These are phyloP conservation scores for Ustilago loliicola DNA, from an alignment of 1,284 basidiomycete species.

Conservation along the genomic window DNA sequence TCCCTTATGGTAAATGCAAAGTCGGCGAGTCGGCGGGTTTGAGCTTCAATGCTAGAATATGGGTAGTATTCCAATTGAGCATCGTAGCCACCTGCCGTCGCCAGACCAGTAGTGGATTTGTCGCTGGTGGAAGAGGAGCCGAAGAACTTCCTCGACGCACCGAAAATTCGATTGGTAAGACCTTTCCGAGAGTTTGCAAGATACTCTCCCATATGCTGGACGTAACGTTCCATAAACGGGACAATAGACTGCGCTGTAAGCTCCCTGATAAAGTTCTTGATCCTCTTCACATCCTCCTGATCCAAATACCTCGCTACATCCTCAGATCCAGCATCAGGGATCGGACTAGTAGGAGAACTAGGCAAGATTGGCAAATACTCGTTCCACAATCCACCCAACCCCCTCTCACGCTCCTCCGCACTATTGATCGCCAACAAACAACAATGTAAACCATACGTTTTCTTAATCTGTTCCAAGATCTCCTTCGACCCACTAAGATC, in stretches of 20 bases:
- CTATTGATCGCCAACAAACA: slow-evolving; percentile 67
- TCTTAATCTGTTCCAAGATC: slow-evolving; percentile 63
- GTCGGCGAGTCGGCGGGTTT: slow-evolving; percentile 83
- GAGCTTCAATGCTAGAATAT: slow-evolving; percentile 71
- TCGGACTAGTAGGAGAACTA: slow-evolving; percentile 12
- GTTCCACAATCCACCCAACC: slow-evolving; percentile 34
- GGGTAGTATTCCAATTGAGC: slow-evolving; percentile 70
- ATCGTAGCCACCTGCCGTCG: slow-evolving; percentile 38
- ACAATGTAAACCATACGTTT: slow-evolving; percentile 68
- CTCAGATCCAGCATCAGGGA: not conserved
- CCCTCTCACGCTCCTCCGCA: slow-evolving; percentile 38
- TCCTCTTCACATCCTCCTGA: slow-evolving; percentile 83
- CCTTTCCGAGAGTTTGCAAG: slow-evolving; percentile 86
- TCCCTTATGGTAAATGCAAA: slow-evolving; percentile 94
- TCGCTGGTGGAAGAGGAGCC: slow-evolving; percentile 48
- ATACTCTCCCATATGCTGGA: slow-evolving; percentile 92
- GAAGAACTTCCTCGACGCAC: slow-evolving; percentile 74
- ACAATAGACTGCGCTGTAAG: slow-evolving; percentile 90
- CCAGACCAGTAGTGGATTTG: slow-evolving; percentile 61
- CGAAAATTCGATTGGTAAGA: slow-evolving; percentile 83
- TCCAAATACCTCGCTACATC: slow-evolving; percentile 72
- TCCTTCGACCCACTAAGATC: slow-evolving; percentile 57
- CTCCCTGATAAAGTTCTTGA: slow-evolving; percentile 87
- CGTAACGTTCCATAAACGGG: slow-evolving; percentile 95
- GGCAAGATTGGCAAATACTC: slow-evolving; percentile 13